Percentiles rank a stretch among this genome's conserved stretches.
phyloP scores from a whole-genome alignment of 1,284 basidiomycete species.

The Heliocybe sulcata region DNA sequence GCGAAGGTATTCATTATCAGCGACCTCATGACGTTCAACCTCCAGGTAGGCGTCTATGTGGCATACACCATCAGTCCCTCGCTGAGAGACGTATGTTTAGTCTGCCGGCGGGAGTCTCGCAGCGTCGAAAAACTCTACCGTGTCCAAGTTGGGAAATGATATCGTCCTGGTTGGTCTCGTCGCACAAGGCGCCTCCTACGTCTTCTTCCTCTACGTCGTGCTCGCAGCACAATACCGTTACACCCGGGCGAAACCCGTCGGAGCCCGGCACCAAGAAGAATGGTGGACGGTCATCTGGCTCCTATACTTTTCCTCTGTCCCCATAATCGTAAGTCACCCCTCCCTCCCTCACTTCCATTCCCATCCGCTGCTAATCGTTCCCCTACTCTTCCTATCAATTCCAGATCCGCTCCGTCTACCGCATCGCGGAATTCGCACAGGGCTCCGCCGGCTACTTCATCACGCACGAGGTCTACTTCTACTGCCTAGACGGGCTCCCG shows the following conservation, averaged over 20 bases:
- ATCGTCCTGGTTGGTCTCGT: slow-evolving; percentile 16
- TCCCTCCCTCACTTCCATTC: not conserved
- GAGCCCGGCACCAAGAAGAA: slow-evolving; percentile 4
- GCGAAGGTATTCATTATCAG: slow-evolving; percentile 8
- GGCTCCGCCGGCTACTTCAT: slow-evolving; percentile 30
- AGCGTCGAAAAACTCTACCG: not conserved
- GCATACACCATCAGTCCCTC: not conserved
- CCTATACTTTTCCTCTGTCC: slow-evolving; percentile 16
- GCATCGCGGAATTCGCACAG: slow-evolving; percentile 30
- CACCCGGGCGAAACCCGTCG: slow-evolving; percentile 6
- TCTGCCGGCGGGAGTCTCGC: not conserved
- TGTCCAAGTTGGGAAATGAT: slow-evolving; percentile 9
- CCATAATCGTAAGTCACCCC: slow-evolving; percentile 15
- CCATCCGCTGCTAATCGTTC: not conserved
- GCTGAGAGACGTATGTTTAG: not conserved
- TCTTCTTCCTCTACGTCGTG: slow-evolving; percentile 15
- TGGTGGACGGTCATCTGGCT: slow-evolving; percentile 17
- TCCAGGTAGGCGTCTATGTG: slow-evolving; percentile 1
- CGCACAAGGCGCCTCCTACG: slow-evolving; percentile 18
- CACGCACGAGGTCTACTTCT: slow-evolving; percentile 33
- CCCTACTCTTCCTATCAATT: not conserved
- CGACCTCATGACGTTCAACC: not conserved
- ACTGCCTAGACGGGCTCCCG: slow-evolving; percentile 32
- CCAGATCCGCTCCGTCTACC: slow-evolving; percentile 32
- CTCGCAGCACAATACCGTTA: slow-evolving; percentile 10